These are phyloP conservation scores for Trichoderma sp. DNA, from an alignment of 2,329 filamentous ascomycete species.

Conservation along the genomic window DNA sequence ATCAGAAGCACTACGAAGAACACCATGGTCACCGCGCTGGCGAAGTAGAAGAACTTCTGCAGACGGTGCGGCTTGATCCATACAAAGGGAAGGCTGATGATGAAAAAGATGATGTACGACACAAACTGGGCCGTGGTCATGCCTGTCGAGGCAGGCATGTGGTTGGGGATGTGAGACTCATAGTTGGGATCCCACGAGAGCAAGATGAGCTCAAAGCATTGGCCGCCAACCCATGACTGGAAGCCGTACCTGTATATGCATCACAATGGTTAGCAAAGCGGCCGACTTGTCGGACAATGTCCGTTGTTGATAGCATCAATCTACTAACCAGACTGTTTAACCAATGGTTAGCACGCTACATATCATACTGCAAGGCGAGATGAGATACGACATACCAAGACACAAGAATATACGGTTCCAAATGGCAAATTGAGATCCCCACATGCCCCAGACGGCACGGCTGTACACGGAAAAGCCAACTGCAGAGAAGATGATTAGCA, in stretches of 20 bases:
- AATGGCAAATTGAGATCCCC: constrained; percentile 48
- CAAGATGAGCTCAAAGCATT: constrained; percentile 51
- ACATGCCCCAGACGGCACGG: constrained; percentile 47
- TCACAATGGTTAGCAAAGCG: neutral
- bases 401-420: constrained; percentile 49
- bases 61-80: constrained; percentile 51
- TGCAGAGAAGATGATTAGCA: constrained; percentile 17
- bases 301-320: neutral
- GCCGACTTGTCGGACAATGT: neutral
- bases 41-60: constrained; percentile 48
- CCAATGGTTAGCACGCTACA: constrained; percentile 14
- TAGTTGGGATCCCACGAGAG: constrained; percentile 50
- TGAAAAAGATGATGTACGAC: constrained; percentile 49
- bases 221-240: constrained; percentile 52
- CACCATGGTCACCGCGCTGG: constrained; percentile 45
- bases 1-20: constrained; percentile 50
- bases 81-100: constrained; percentile 49
- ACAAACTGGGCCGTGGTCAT: constrained; percentile 52
- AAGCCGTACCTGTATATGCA: constrained; percentile 45
- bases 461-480: constrained; percentile 47
- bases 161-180: constrained; percentile 48
- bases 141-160: constrained; percentile 45
- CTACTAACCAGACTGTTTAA: neutral
- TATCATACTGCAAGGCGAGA: neutral
- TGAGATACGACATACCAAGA: constrained; percentile 40